Conservation (phyloP, 2,329 filamentous ascomycete species). For the Zymoseptoria passerinii region DNA sequence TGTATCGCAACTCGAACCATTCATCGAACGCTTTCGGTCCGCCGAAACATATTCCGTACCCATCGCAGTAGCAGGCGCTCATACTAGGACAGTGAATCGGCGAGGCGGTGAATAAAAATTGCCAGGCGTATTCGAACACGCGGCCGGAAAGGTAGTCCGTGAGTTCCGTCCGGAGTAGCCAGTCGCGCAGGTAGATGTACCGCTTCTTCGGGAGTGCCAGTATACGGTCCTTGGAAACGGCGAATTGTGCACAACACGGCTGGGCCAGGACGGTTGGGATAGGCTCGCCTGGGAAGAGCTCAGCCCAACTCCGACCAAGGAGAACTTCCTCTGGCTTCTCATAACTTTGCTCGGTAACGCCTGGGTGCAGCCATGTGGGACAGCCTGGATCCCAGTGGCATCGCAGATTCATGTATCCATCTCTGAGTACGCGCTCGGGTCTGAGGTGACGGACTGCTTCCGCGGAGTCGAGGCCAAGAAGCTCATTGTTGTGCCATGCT, state of each 20-base stretch:
- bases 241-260: conserved; percentile 58
- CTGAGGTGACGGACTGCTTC: conserved; percentile 40
- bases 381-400: conserved; percentile 49
- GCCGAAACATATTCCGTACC: conserved; percentile 55
- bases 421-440: conserved; percentile 38
- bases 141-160: conserved; percentile 50
- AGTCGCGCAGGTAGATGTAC: conserved; percentile 52
- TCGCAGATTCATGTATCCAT: conserved; percentile 49
- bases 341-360: conserved; percentile 28
- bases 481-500: conserved; percentile 51
- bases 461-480: conserved; percentile 37
- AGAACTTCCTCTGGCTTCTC: conserved; percentile 39
- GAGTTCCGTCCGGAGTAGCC: conserved; percentile 51
- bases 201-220: conserved; percentile 44
- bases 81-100: conserved; percentile 44
- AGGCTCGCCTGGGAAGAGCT: conserved; percentile 41
- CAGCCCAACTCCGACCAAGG: conserved; percentile 38
- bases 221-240: conserved; percentile 50
- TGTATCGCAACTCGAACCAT: conserved; percentile 41
- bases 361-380: conserved; percentile 46
- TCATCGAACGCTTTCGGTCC: conserved; percentile 40
- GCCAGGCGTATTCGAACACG: conserved; percentile 58
- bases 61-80: conserved; percentile 55
- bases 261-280: conserved; percentile 47
- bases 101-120: conserved; percentile 50